phyloP scores from a whole-genome alignment of 169 alveolate genomes.

The Babesia bigemina region DNA sequence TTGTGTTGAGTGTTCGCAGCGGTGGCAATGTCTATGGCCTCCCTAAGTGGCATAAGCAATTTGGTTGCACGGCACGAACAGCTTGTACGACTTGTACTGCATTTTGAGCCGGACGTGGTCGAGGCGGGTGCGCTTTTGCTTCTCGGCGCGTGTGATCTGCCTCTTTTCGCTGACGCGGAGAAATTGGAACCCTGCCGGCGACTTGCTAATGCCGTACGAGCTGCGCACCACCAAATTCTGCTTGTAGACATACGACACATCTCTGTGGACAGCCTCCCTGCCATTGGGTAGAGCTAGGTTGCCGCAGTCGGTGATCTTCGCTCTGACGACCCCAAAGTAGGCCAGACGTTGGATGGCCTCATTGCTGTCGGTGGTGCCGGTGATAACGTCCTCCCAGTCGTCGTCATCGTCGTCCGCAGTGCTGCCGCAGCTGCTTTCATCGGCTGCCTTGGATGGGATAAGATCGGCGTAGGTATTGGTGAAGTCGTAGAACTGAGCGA shows the following conservation, averaged over 20 bases:
- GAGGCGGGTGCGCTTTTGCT: slow-evolving; percentile 20
- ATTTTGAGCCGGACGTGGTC: slow-evolving; percentile 32
- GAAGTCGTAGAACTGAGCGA: slow-evolving; percentile 61
- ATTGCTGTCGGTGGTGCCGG: slow-evolving; percentile 45
- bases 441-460: background rate
- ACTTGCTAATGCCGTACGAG: slow-evolving; percentile 19
- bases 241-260: slow-evolving; percentile 81
- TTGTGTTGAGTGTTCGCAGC: no score
- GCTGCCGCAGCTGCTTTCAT: background rate
- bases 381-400: slow-evolving; percentile 75
- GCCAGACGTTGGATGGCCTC: slow-evolving; percentile 29
- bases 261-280: slow-evolving; percentile 83
- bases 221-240: slow-evolving; percentile 66
- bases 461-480: slow-evolving; percentile 39
- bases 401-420: slow-evolving; percentile 60
- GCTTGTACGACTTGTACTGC: slow-evolving; percentile 65
- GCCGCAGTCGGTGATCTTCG: slow-evolving; percentile 75
- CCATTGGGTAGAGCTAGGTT: slow-evolving; percentile 85
- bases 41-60: slow-evolving; percentile 28
- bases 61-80: slow-evolving; percentile 63
- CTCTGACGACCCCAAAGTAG: slow-evolving; percentile 52
- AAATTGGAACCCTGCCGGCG: slow-evolving; percentile 48
- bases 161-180: slow-evolving; percentile 26
- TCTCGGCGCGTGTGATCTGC: slow-evolving; percentile 42
- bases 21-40: no score